phyloP scores from a whole-genome alignment of 495 filamentous ascomycete species.

The Penicillium herquei region DNA sequence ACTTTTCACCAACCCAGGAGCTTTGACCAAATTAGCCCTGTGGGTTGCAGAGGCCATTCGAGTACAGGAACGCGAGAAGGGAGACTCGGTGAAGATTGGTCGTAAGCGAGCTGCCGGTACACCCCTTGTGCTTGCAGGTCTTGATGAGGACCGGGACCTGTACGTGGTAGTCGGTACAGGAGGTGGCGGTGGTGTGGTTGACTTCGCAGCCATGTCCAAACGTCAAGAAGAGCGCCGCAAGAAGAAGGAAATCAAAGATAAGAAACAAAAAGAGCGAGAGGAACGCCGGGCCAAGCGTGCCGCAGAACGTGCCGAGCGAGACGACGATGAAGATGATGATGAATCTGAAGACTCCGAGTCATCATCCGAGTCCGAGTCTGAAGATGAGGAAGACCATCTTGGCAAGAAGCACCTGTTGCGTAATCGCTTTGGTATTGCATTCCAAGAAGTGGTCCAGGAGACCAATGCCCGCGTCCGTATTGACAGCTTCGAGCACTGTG shows the following conservation, averaged over 20 bases:
- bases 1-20: constrained; percentile 87
- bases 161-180: constrained; percentile 92
- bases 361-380: constrained; percentile 50
- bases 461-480: constrained; percentile 88
- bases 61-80: constrained; percentile 79
- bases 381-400: constrained; percentile 57
- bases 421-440: constrained; percentile 91
- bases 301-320: constrained; percentile 43
- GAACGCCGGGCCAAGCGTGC: constrained; percentile 52
- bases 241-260: constrained; percentile 56
- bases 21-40: constrained; percentile 85
- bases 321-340: constrained; percentile 59
- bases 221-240: constrained; percentile 62
- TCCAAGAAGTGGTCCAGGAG: constrained; percentile 91
- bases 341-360: constrained; percentile 61
- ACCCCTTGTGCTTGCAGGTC: constrained; percentile 82
- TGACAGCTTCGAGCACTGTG: constrained; percentile 95
- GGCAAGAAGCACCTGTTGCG: constrained; percentile 63
- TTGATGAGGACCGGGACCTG: constrained; percentile 84
- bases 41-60: constrained; percentile 93
- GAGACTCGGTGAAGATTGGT: constrained; percentile 65
- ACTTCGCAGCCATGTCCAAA: constrained; percentile 62
- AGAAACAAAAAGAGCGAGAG: constrained; percentile 61
- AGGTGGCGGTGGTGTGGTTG: constrained; percentile 61
- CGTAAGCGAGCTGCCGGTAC: constrained; percentile 57